Percentiles rank a stretch among this genome's conserved stretches.
Evolutionary conservation across 1,284 basidiomycete genomes (phyloP).

Genomic region (Trametes polyzona): DNA sequence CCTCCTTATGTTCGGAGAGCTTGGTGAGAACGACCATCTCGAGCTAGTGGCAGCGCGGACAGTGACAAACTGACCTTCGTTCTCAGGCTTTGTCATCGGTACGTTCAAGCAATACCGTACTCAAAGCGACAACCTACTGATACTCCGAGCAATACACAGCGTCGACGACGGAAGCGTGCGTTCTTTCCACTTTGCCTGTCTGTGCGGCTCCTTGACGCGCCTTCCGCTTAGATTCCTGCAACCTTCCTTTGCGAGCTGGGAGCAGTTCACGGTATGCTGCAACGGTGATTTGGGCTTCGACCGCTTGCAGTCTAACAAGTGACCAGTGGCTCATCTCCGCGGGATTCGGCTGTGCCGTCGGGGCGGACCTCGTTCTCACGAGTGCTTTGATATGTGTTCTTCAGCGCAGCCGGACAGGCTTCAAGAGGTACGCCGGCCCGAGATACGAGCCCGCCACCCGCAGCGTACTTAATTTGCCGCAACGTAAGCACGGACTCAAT

Average conservation of each 20-base stretch:
- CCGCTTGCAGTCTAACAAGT: not conserved
- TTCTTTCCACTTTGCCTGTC: not conserved
- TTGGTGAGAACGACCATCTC: not conserved
- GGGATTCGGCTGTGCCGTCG: slow-evolving; percentile 11
- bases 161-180: slow-evolving; percentile 2
- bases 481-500: slow-evolving; percentile 9
- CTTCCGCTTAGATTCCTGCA: not conserved
- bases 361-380: slow-evolving; percentile 10
- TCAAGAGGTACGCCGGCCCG: slow-evolving; percentile 4
- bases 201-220: no score
- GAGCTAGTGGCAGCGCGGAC: not conserved
- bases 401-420: slow-evolving; percentile 1
- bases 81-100: slow-evolving; percentile 3
- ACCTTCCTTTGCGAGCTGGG: not conserved
- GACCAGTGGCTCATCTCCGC: slow-evolving; percentile 9
- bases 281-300: not conserved
- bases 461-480: no score
- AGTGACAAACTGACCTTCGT: not conserved
- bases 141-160: not conserved
- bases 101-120: not conserved
- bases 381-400: slow-evolving; percentile 5
- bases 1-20: slow-evolving; percentile 4
- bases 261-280: not conserved
- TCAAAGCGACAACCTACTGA: not conserved
- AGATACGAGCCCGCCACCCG: no score